Evolutionary conservation across 352 stramenopile species (phyloP), one percentile per base, ranked within the genome.

Genomic region (Globisporangium okanoganense): DNA sequence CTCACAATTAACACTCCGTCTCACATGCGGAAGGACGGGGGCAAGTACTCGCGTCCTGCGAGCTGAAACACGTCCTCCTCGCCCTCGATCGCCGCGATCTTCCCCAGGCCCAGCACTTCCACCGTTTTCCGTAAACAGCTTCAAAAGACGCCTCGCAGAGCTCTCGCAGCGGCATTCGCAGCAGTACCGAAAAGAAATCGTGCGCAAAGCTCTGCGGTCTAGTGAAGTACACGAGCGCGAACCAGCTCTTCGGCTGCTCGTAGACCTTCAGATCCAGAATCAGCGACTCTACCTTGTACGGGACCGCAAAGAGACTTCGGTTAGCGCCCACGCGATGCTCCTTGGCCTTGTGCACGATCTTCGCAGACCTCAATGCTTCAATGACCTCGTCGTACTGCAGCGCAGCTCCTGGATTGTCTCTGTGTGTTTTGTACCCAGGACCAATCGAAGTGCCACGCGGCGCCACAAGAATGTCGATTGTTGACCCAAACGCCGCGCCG

Each of bases 261-360:
- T 79, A 88, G 22, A 86, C 73, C 50, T 93, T 95, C 22, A 93
- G 54, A 55, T 95, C 83, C 29, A 93, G 63, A 9, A 93, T 58
- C 50, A 95, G 58, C 0, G 45, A 67, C 8, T 57, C 56, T 10
- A 56, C 70, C 58, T 88, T 93, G 65, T 86, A 95, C 14, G 70
- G 64, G 55, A 95, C 66, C 8, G 78, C 69, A 33, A 75, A 88
- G 53, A 83, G 60, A 10, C 73, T 69, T 22, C 80, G 82, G 29
- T 68, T 70, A 0, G 51, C 20, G n/a, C 69, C 75, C 36, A 91
- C 61, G 7, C 62, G 62, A 36, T 70, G 62, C 16, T 83, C 70
- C 3, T 43, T 56, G 16, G 54, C 50, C 9, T 56, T 35, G 5
- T 75, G 54, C 18, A 88, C 47, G 35, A 86, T 71, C n/a, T 72